Conservation (phyloP, 2,329 filamentous ascomycete genomes). For the Arthrobotrys pseudoclavata region DNA sequence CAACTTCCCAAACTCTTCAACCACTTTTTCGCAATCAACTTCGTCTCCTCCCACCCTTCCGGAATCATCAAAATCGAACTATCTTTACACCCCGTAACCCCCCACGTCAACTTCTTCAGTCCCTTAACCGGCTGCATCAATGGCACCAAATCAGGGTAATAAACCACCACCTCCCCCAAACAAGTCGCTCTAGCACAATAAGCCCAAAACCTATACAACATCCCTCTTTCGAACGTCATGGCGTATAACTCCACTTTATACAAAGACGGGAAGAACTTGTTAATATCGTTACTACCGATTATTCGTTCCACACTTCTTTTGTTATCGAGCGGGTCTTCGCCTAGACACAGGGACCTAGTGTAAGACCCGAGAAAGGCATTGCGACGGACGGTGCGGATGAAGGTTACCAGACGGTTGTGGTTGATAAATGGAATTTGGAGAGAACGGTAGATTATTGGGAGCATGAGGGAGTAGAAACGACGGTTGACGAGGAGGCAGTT, state of each 20-base stretch:
- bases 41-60: constrained; percentile 32
- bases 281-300: constrained; percentile 45
- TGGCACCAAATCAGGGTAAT: constrained; percentile 55
- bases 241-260: constrained; percentile 41
- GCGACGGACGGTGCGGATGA: constrained; percentile 40
- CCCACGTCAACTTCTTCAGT: constrained; percentile 49
- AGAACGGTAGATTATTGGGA: constrained; percentile 38
- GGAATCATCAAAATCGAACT: constrained; percentile 10
- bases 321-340: constrained; percentile 33
- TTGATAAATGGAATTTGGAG: constrained; percentile 44
- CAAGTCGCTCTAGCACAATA: constrained; percentile 33
- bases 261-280: constrained; percentile 34
- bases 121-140: constrained; percentile 30
- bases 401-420: constrained; percentile 39
- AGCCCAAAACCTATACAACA: constrained; percentile 41
- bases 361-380: constrained; percentile 1
- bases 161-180: constrained; percentile 36
- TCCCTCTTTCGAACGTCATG: constrained; percentile 46
- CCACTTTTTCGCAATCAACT: constrained; percentile 38
- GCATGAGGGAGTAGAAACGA: constrained; percentile 35
- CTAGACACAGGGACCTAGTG: constrained; percentile 28
- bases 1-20: constrained; percentile 41
- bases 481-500: constrained; percentile 53
- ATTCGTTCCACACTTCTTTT: constrained; percentile 38
- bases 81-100: constrained; percentile 22